A percentile compares a stretch with the other conserved stretches of the same genome.
Conservation (phyloP, 306 rosid genomes). For the Senna tora region DNA sequence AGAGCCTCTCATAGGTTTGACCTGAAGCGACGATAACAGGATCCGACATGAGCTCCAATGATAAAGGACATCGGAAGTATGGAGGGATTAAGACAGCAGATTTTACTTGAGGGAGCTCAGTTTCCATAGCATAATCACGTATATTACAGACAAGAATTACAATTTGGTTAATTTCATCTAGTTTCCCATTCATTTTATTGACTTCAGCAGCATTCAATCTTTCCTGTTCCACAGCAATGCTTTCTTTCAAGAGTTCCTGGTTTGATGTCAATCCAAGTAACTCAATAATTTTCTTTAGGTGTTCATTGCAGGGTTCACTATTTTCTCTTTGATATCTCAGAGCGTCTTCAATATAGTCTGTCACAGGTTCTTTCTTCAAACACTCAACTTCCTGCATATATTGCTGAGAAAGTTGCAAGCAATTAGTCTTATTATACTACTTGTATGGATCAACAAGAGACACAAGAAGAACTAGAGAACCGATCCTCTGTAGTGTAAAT, state of each 20-base stretch:
- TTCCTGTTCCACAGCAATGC: conserved; percentile 83
- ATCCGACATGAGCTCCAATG: conserved; percentile 83
- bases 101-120: conserved; percentile 47
- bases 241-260: conserved; percentile 81
- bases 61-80: conserved; percentile 86
- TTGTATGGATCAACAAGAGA: conserved; percentile 33
- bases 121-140: conserved; percentile 67
- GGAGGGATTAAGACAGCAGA: conserved; percentile 66
- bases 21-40: conserved; percentile 96
- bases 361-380: conserved; percentile 64
- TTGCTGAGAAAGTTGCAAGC: conserved; percentile 52
- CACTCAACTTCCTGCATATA: conserved; percentile 67
- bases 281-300: conserved; percentile 60
- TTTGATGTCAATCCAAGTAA: conserved; percentile 64
- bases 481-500: no score
- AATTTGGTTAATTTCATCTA: conserved; percentile 58
- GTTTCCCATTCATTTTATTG: conserved; percentile 53
- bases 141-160: conserved; percentile 65
- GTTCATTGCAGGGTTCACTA: conserved; percentile 50
- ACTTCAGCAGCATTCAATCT: conserved; percentile 47
- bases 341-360: conserved; percentile 68
- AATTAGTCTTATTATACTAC: conserved; percentile 40
- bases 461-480: conserved; percentile 22
- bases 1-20: conserved; percentile 79
- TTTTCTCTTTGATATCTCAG: conserved; percentile 57